Evolutionary conservation across 106 monocot species (phyloP).

Genomic region (Phalaenopsis aphrodite): DNA sequence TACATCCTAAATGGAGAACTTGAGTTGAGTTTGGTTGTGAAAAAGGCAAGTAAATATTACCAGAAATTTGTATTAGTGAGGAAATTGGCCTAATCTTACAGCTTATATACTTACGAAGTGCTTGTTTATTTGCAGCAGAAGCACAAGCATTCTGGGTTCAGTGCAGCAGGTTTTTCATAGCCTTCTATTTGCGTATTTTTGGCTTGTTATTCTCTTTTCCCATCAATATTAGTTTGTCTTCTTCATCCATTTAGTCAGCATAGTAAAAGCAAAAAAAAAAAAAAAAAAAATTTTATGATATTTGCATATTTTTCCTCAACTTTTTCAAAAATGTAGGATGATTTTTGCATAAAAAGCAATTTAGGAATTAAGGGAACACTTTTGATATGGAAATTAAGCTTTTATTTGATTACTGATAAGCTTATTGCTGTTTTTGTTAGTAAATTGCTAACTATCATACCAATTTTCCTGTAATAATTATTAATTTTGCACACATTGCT

Average conservation of each 20-base stretch:
- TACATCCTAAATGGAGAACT: background rate
- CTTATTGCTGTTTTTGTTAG: too few relatives aligned
- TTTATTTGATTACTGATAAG: too few relatives aligned
- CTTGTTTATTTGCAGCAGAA: background rate
- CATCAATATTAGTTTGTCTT: background rate
- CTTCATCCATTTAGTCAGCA: background rate
- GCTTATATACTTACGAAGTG: background rate
- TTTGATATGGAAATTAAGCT: too few relatives aligned
- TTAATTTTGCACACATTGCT: too few relatives aligned
- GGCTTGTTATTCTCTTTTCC: background rate
- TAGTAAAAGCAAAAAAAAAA: background rate
- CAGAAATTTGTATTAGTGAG: background rate
- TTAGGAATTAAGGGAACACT: too few relatives aligned
- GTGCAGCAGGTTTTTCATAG: background rate
- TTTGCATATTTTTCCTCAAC: background rate
- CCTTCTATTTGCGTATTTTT: background rate
- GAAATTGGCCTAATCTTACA: background rate
- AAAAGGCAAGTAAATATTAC: background rate
- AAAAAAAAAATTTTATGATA: too few relatives aligned
- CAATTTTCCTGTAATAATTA: too few relatives aligned
- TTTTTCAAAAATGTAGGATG: too few relatives aligned
- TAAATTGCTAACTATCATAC: too few relatives aligned
- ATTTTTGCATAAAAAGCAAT: too few relatives aligned
- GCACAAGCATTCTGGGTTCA: conserved; percentile 10
- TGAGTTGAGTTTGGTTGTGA: background rate